These are phyloP conservation scores for Hanseniaspora uvarum DNA, from an alignment of 1,139 yeast species.

Conservation along the genomic window DNA sequence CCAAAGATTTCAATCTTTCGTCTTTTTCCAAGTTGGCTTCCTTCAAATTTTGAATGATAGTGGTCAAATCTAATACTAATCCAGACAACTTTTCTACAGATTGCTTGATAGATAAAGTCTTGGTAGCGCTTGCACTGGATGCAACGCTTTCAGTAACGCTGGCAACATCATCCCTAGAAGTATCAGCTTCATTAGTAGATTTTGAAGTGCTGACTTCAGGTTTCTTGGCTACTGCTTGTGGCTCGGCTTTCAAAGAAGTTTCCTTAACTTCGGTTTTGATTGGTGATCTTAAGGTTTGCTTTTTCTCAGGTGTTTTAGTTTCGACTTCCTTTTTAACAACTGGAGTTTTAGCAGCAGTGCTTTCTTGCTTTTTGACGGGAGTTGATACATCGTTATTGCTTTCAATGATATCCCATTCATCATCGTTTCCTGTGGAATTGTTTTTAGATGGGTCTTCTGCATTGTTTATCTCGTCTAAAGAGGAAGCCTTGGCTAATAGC, in stretches of 20 bases:
- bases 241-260: slow-evolving; percentile 16
- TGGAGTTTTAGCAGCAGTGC: background rate
- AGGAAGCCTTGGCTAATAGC: slow-evolving; percentile 43
- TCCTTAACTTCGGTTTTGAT: slow-evolving; percentile 20
- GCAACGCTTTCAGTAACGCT: slow-evolving; percentile 10
- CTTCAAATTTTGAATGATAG: slow-evolving; percentile 43
- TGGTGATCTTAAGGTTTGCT: slow-evolving; percentile 8
- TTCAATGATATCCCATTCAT: too few relatives aligned
- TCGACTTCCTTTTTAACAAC: background rate
- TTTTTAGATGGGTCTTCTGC: slow-evolving; percentile 32
- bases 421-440: slow-evolving; percentile 34
- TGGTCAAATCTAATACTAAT: slow-evolving; percentile 48
- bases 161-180: background rate
- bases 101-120: slow-evolving; percentile 51
- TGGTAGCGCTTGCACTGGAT: slow-evolving; percentile 26
- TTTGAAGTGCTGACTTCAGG: background rate
- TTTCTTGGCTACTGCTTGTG: background rate
- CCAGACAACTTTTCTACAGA: slow-evolving; percentile 56
- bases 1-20: slow-evolving; percentile 41
- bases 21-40: slow-evolving; percentile 53
- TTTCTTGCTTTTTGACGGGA: background rate
- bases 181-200: background rate
- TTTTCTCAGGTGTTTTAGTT: slow-evolving; percentile 2
- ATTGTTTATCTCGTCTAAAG: slow-evolving; percentile 36
- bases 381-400: slow-evolving; percentile 24